Percentiles rank a stretch among this genome's conserved stretches.
phyloP scores from a whole-genome alignment of 768 basidiomycete genomes.

The Coprinopsis cinerea region DNA sequence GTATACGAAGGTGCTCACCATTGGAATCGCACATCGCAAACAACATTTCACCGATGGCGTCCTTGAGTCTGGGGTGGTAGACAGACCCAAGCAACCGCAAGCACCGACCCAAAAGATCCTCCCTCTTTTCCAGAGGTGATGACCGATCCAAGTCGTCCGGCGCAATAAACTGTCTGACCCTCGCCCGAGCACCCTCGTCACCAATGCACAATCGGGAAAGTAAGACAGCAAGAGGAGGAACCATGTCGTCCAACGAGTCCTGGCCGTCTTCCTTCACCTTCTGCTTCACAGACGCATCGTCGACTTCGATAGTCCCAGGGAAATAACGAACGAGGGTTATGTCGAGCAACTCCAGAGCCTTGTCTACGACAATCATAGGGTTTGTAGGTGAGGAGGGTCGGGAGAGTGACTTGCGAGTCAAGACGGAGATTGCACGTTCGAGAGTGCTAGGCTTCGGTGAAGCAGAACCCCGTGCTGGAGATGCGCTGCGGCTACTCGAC shows the following conservation, averaged over 20 bases:
- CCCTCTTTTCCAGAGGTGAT: constrained; percentile 62
- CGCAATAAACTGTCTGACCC: constrained; percentile 63
- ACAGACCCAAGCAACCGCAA: constrained; percentile 72
- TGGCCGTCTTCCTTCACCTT: constrained; percentile 45
- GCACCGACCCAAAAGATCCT: constrained; percentile 73
- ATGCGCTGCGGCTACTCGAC: constrained; percentile 34
- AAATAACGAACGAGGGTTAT: constrained; percentile 54
- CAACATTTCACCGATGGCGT: constrained; percentile 80
- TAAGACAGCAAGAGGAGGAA: constrained; percentile 73
- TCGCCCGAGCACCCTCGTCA: constrained; percentile 49
- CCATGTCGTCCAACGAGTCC: constrained; percentile 65
- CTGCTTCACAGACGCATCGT: constrained; percentile 56
- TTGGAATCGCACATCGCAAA: constrained; percentile 80
- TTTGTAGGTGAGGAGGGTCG: constrained; percentile 40
- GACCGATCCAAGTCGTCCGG: constrained; percentile 80
- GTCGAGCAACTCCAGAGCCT: constrained; percentile 65
- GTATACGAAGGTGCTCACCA: constrained; percentile 23
- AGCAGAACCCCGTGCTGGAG: constrained; percentile 28
- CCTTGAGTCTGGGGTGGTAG: constrained; percentile 67
- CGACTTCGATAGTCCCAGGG: constrained; percentile 57
- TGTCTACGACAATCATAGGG: constrained; percentile 49
- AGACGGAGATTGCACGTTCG: constrained; percentile 52
- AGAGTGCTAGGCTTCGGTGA: constrained; percentile 40
- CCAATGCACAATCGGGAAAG: constrained; percentile 65
- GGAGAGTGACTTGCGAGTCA: constrained; percentile 46